Evolutionary conservation across 2,329 filamentous ascomycete species (phyloP), one percentile per base, ranked within the genome.

Genomic region (Penicillium nordicum): DNA sequence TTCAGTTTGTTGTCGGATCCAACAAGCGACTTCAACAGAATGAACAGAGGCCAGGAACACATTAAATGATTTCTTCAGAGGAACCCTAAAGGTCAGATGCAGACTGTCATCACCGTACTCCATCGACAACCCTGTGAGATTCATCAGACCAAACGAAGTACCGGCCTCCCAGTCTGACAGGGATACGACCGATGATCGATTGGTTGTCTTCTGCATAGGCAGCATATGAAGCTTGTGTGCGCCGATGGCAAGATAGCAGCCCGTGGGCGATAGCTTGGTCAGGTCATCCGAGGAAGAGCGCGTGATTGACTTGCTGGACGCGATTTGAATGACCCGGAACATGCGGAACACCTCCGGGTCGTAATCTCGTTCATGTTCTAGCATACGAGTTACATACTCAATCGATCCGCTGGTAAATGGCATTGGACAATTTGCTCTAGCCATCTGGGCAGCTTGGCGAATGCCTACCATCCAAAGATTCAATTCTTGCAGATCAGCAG

Each of bases 141-240:
- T 85, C 60, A 88, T 80, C 50, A 89, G 81, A 4, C 86, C 87
- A 65, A 84, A 82, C 1, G 84, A 85, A 8, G 76, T 77, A 58
- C 81, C 76, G 58, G 76, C 70, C 38, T 81, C 76, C 63, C 81
- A 71, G 45, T 82, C 77, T 37, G 67, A 74, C 48, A 85, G 68
- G 12, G 82, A 83, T 27, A 80, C 80, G 61, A 78, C 82, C 16
- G 83, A 82, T 27, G 78, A 74, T 60, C 82, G 78, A 63, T 79
- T 80, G 32, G 76, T 77, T 21, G 79, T 75, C 63, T 85, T 88
- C 41, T 84, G 80, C 32, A 87, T 68, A n/a, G 86, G 85, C 44
- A 90, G 80, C 47, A 90, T 66, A 72, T 89, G 87, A 34, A 89
- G 74, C 68, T 87, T 88, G 74, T 89, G 85, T 32, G 87, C 79